Evolutionary conservation across 2,329 filamentous ascomycete species (phyloP).

Genomic region (Ustulina deusta): DNA sequence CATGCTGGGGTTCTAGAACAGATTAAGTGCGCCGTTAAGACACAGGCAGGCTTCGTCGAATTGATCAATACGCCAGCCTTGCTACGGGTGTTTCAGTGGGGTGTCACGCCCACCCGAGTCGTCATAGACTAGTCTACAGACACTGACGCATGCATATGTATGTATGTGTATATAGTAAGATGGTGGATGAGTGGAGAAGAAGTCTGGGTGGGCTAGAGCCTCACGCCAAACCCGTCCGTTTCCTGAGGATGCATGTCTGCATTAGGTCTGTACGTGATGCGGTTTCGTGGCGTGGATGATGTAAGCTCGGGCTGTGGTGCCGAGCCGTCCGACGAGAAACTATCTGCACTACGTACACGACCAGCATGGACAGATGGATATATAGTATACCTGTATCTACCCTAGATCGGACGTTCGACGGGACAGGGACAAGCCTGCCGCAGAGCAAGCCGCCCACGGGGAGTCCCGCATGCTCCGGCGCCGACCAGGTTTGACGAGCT

Average conservation of each 20-base stretch:
- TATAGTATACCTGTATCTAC: background rate
- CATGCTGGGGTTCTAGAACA: slow-evolving; percentile 26
- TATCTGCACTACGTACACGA: too few relatives aligned
- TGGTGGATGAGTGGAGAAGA: slow-evolving; percentile 18
- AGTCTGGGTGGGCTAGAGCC: slow-evolving; percentile 33
- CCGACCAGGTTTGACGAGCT: slow-evolving; percentile 11
- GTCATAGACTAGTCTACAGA: too few relatives aligned
- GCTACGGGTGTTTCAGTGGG: slow-evolving; percentile 22
- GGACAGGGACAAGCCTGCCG: slow-evolving; percentile 8
- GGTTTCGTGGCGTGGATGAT: slow-evolving; percentile 22
- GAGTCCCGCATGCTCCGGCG: slow-evolving; percentile 20
- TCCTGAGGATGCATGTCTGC: slow-evolving; percentile 11
- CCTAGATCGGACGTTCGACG: slow-evolving; percentile 14
- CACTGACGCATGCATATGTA: slow-evolving; percentile 30
- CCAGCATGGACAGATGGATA: too few relatives aligned
- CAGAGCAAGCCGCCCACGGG: background rate
- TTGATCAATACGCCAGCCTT: slow-evolving; percentile 22
- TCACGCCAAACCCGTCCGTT: slow-evolving; percentile 20
- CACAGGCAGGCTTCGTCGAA: slow-evolving; percentile 8
- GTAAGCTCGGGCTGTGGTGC: slow-evolving; percentile 26
- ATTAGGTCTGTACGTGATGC: background rate
- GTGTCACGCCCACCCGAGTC: slow-evolving; percentile 17
- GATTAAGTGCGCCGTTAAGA: slow-evolving; percentile 2
- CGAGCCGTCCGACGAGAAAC: slow-evolving; percentile 16
- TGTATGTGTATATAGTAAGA: slow-evolving; percentile 27